These are phyloP conservation scores for Aspergillus terreus DNA, from an alignment of 2,329 filamentous ascomycete species.

Conservation along the genomic window DNA sequence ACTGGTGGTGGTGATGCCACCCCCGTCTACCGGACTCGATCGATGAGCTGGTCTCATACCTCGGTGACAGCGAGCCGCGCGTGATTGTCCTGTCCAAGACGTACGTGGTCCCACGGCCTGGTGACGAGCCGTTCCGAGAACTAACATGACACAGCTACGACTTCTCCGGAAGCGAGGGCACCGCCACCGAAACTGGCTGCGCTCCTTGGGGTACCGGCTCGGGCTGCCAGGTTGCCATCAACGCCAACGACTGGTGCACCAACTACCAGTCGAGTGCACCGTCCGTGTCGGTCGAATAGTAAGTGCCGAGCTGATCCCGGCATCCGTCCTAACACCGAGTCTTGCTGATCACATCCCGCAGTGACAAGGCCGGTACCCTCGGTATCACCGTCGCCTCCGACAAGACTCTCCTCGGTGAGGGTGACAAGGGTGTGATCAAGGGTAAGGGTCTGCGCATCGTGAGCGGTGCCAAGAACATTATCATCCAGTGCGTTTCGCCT, in stretches of 20 bases:
- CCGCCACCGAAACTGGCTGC: slow-evolving; percentile 54
- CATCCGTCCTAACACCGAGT: background rate
- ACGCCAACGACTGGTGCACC: slow-evolving; percentile 56
- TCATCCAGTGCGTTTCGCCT: slow-evolving; percentile 44
- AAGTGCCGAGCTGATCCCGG: background rate
- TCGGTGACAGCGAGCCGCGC: slow-evolving; percentile 51
- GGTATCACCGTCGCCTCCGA: slow-evolving; percentile 54
- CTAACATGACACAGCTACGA: slow-evolving; percentile 14
- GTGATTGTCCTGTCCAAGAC: slow-evolving; percentile 49
- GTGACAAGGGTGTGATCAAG: slow-evolving; percentile 52
- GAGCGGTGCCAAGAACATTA: slow-evolving; percentile 51
- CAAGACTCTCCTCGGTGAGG: slow-evolving; percentile 56
- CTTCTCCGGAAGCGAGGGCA: slow-evolving; percentile 17
- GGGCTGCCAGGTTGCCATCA: slow-evolving; percentile 57
- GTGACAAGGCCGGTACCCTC: slow-evolving; percentile 50
- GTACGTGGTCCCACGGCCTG: background rate
- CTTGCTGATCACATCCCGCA: slow-evolving; percentile 1
- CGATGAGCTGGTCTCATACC: slow-evolving; percentile 57
- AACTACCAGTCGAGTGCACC: slow-evolving; percentile 57
- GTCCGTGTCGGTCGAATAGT: slow-evolving; percentile 40
- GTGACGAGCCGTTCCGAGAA: no score
- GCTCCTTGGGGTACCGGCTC: slow-evolving; percentile 55
- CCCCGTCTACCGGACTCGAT: slow-evolving; percentile 51
- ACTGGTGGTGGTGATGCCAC: slow-evolving; percentile 58
- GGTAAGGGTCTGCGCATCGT: slow-evolving; percentile 55